Evolutionary conservation across 345 rosid species (phyloP), one percentile per base, ranked within the genome.

Genomic region (Gossypioides kirkii): DNA sequence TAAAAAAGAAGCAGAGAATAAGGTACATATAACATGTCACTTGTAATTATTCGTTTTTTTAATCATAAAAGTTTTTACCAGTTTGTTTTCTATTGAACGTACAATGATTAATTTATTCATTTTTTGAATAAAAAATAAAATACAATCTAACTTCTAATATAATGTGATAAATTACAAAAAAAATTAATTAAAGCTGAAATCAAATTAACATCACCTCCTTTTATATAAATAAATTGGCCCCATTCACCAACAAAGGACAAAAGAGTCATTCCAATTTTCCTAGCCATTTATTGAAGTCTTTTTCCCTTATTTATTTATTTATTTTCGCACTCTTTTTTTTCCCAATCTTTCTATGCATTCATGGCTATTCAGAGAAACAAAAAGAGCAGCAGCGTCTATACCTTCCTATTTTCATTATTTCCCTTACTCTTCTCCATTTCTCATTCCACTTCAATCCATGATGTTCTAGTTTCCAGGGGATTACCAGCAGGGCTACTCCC

Each of bases 401-500:
- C 38, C 1, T 32, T 32, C 7, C 7, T 66, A 60, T 14, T 80
- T 25, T 49, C 65, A 25, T 73, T 49, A 28, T 79, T 65, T 10
- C 10, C 32, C n/a, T 42, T 71, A 8, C 12, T 20, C 62, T 5
- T 62, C 22, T 2, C 8, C 14, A 26, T 55, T 55, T 3, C 26
- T 55, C 32, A 20, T 38, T 79, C 84, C 26, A 43, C 25, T 1
- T 72, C 68, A 55, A 77, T 94, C 76, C 96, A 94, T 56, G 96
- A 90, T 26, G 86, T 94, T 3, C 97, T 94, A 10, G 84, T 85
- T 67, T 85, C 94, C 41, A 84, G 81, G 67, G 98, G 97, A 22
- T 78, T 94, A 56, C 98, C 98, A 4, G 89, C 90, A 0, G 98
- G 98, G 32, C 86, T 94, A 0, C 73, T 94, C 16, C 98, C 98